Base-by-base conservation (phyloP, 306 rosid species). In the Lupinus albus region DNA sequence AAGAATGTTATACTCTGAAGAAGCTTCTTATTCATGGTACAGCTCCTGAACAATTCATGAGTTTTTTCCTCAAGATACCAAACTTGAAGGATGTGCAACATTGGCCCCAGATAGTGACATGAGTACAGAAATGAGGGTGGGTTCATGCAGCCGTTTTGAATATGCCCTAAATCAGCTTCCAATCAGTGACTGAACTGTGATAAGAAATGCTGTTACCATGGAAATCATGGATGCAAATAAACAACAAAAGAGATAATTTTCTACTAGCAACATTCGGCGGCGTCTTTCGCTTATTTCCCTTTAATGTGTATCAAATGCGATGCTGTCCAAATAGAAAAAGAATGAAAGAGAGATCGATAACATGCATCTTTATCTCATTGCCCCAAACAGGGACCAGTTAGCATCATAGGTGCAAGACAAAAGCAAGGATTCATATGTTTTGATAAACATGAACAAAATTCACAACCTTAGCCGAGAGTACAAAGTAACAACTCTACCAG, bases 91-190 rank as follows among this genome's bases (percentile, higher is more conserved):
- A 89, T 21, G 87, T 87, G 25, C 91, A 82, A 71, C 76, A 87
- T 74, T 83, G 0, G 91, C 89, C 0, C 89, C 91, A 0, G 87
- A 80, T 64, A 81, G 79, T 11, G 89, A 87, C 71, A 83, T 71
- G 89, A 86, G 91, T 46, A 85, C 88, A 32, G 91, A 87, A 79
- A 87, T 86, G 90, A 89, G 91, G 67, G 87, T 75, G 11, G 83
- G 78, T 36, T 89, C 89, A 0, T 84, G 93, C 60, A 35, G 86
- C 78, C 86, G 87, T 28, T 83, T 81, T 74, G 93, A 89, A 62
- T 86, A 80, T 49, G 89, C 84, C 2, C 68, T 87, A 1, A 87
- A 80, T 49, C 50, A 71, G 25, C 86, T 86, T 7, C 67, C 0
- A 12, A 74, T 82, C n/a, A 48, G 8, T 7, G 88, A 85, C 50